Evolutionary conservation across 192 early-diverging fungal genomes (phyloP).

Genomic region (Linderina pennispora): DNA sequence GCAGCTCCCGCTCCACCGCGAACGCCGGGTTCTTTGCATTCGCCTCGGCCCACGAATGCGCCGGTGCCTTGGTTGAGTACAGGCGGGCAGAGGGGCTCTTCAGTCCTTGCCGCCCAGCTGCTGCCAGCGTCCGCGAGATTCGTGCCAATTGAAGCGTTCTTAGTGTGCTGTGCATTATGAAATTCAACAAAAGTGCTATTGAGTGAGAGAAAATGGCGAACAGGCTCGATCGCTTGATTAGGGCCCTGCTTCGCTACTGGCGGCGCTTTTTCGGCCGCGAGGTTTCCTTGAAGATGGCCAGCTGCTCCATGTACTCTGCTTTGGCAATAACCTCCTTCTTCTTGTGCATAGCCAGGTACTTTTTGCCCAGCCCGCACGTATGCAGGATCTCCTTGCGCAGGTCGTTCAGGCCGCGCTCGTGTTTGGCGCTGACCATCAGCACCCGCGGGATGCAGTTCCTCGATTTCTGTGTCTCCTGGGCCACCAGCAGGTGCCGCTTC

Average conservation of each 20-base stretch:
- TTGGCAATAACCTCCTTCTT: constrained; percentile 36
- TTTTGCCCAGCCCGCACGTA: constrained; percentile 42
- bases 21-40: constrained; percentile 44
- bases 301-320: constrained; percentile 36
- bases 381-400: constrained; percentile 66
- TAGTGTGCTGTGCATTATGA: not conserved
- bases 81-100: not conserved
- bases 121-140: not conserved
- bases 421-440: constrained; percentile 59
- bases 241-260: not conserved
- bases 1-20: constrained; percentile 43
- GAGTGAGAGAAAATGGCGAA: not conserved
- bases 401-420: constrained; percentile 56
- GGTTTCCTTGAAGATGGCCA: constrained; percentile 35
- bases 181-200: no score
- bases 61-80: not conserved
- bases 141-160: not conserved
- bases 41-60: constrained; percentile 30
- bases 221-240: not conserved
- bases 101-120: not conserved
- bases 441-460: constrained; percentile 42
- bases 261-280: constrained; percentile 16
- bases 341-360: constrained; percentile 39
- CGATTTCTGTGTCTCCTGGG: constrained; percentile 32
- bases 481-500: constrained; percentile 49